Evolutionary conservation across 73 alveolate genomes (phyloP), one percentile per base, ranked within the genome.

Genomic region (Tetrahymena elliotti): DNA sequence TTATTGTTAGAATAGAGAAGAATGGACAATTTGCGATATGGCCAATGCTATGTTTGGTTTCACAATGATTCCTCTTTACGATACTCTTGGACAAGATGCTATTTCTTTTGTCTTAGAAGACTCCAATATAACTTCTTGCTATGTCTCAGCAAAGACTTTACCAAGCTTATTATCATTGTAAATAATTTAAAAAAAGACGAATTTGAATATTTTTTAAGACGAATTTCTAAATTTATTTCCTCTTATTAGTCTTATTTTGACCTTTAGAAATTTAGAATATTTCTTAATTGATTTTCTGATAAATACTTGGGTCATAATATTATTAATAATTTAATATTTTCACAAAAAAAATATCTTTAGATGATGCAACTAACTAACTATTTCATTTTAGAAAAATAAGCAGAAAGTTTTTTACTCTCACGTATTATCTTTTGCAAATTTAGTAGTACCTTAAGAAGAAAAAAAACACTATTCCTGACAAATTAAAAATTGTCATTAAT

Each of bases 1-100:
- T 47, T 97, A 96, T 93, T 92, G 97, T 27, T 97, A 94, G 96
- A 97, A 97, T 96, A 93, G 98, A 95, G 88, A 82, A 35, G 98
- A 97, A 97, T 97, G 98, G 98, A 54, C 96, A 37, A 93, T 97
- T 52, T 93, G 96, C 4, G 97, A 96, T 95, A 95, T 96, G 93
- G 98, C 98, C 33, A 93, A 95, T 34, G 83, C 83, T 36, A 40
- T 84, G 92, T 95, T 94, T 24, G 97, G 95, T 40, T 94, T 47
- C 35, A 98, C 98, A 18, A 96, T 97, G 93, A 97, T 97, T 15
- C 98, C 98, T 4, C 94, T 97, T 88, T 97, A 96, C 94, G 98
- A 97, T 35, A 96, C 98, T 36, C 68, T 97, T 18, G 96, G 96
- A 12, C 95, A 84, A 40, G 96, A 94, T 18, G 38, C 96, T 5